Base-by-base conservation (phyloP, 306 rosid species). In the Fragaria ananassa region DNA sequence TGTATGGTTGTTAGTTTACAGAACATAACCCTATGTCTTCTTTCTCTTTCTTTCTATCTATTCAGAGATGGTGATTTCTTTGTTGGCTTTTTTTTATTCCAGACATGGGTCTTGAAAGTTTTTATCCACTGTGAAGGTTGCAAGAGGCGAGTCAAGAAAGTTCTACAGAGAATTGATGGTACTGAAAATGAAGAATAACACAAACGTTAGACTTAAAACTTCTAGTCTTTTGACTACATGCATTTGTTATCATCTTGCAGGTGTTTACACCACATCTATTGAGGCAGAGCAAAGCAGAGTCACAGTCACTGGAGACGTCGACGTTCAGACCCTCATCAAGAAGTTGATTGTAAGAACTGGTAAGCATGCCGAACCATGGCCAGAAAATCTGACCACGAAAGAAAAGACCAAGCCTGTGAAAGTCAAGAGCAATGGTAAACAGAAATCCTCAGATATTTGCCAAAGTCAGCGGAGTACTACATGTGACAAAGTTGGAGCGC, bases 41-140 rank as follows among this genome's bases (percentile, higher is more conserved):
- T 21, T 31, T 58, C 18, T 1, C 11, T 25, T 57, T 67, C 23
- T 72, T 34, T 25, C 72, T 62, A 29, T 71, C 10, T 15, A 19
- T 51, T 15, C 9, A 44, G n/a, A 9, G 29, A 10, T 74, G 44
- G 19, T 68, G 9, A 9, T 14, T 44, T 72, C 71, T 42, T 39
- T 49, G 0, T 80, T 53, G 25, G 27, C 1, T 27, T 27, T 27
- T 8, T 17, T 18, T 64, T 77, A 7, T 54, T 50, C 63, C 87
- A 90, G 97, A 90, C 89, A 44, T 88, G 91, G 97, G 72, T 84
- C 74, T 82, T 92, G 88, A 92, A 83, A 84, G 93, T 92, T 74
- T 86, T 91, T 70, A 91, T 93, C 78, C 89, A 93, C 86, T 91
- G 98, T 69, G 93, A 93, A 74, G 98, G 98, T 68, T 93, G 98